Evolutionary conservation across 305 asterid species (phyloP).

Genomic region (Striga hermonthica): DNA sequence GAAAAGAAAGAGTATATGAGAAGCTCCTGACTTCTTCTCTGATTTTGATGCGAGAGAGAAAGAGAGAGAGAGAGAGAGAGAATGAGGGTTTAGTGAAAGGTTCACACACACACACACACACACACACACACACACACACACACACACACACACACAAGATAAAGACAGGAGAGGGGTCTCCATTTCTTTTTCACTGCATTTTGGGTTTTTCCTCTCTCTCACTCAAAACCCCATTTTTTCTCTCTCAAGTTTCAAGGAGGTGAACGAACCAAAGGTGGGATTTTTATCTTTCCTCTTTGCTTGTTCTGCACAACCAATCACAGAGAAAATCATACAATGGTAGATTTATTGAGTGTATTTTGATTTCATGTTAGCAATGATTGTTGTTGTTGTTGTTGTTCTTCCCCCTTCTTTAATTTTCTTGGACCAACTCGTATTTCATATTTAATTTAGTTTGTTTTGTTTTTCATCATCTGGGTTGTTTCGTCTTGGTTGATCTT

Average conservation of each 20-base stretch:
- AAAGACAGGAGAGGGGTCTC: slow-evolving; percentile 43
- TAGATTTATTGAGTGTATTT: neutral
- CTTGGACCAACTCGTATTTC: slow-evolving; percentile 20
- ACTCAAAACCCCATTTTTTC: slow-evolving; percentile 34
- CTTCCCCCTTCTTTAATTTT: neutral
- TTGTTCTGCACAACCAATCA: neutral
- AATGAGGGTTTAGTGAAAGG: slow-evolving; percentile 53
- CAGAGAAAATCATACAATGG: neutral
- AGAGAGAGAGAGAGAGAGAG: slow-evolving; percentile 46
- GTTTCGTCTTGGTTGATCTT: slow-evolving; percentile 18
- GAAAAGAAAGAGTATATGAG: slow-evolving; percentile 46
- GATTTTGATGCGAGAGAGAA: slow-evolving; percentile 62
- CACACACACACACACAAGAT: slow-evolving; percentile 43
- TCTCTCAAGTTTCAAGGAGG: slow-evolving; percentile 44
- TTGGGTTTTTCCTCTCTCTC: slow-evolving; percentile 34
- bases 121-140: no score
- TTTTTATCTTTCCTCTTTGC: slow-evolving; percentile 3
- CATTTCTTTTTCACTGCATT: slow-evolving; percentile 41
- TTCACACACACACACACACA: slow-evolving; percentile 41
- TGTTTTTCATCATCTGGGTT: slow-evolving; percentile 30
- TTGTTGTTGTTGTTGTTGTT: slow-evolving; percentile 23
- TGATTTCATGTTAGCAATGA: slow-evolving; percentile 4
- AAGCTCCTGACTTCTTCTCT: slow-evolving; percentile 70
- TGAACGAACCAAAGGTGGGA: slow-evolving; percentile 53
- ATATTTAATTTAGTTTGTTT: slow-evolving; percentile 4